Evolutionary conservation across 768 basidiomycete genomes (phyloP), one percentile per base, ranked within the genome.

Genomic region (Mycena haematopus): DNA sequence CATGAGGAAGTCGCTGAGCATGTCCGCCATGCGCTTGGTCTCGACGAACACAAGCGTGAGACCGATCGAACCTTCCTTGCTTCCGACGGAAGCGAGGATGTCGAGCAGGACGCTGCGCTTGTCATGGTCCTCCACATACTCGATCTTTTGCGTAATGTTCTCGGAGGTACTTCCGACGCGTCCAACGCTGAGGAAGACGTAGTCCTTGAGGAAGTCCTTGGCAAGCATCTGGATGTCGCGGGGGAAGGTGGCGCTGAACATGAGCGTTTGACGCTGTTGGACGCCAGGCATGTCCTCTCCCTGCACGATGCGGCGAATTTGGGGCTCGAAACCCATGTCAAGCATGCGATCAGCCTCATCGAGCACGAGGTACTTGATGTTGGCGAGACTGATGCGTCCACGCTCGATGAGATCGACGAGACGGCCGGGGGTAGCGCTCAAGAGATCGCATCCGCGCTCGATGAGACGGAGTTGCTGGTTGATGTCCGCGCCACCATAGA

Each of bases 261-360:
- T 99, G 79, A 99, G 91, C 1, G 97, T 99, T 75, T 99, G 97
- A 65, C 97, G 92, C 14, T 95, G 88, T 27, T 84, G 78, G 15
- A 90, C 87, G 49, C 89, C 91, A n/a, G 97, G 95, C 97, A 99
- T 99, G 75, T 99, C 97, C 72, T 95, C 95, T 69, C 93, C 92
- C 77, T 99, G 93, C 21, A 99, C 97, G 73, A 99, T 99, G 33
- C 95, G 86, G 66, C 97, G 87, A 72, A 99, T 99, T 79, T 99
- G 97, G 58, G 97, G 97, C 78, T 99, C 97, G 84, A 99, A 99
- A 90, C 97, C 97, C 97, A 99, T 99, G 82, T 99, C 97, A 73
- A 99, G 86, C 97, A 99, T 99, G 72, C 97, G 92, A 82, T 99
- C 97, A 64, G 97, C 97, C 80, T 99, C 97, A 71, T 99, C 97